These are phyloP conservation scores for Caloboletus firmus DNA, from an alignment of 1,284 basidiomycete species.

Conservation along the genomic window DNA sequence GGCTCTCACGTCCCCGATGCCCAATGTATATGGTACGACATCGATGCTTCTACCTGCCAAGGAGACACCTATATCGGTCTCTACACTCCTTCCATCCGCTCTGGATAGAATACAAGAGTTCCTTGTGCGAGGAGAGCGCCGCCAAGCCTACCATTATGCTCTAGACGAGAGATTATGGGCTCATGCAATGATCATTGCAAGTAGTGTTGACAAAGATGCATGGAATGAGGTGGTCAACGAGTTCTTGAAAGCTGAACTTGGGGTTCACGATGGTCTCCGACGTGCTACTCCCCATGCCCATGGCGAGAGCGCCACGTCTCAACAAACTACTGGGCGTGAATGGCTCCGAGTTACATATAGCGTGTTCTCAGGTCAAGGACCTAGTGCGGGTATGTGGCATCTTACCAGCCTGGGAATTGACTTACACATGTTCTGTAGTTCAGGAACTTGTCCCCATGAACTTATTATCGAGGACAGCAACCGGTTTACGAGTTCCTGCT, in stretches of 20 bases:
- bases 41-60: conserved; percentile 26
- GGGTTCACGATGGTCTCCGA: conserved; percentile 37
- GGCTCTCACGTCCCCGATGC: conserved; percentile 18
- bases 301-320: conserved; percentile 11
- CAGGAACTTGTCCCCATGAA: conserved; percentile 73
- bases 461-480: conserved; percentile 42
- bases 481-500: conserved; percentile 43
- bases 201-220: conserved; percentile 88
- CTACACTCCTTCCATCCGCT: conserved; percentile 54
- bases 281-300: conserved; percentile 15
- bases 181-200: conserved; percentile 94
- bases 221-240: conserved; percentile 91
- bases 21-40: conserved; percentile 21
- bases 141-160: conserved; percentile 86
- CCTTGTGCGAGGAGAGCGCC: conserved; percentile 81
- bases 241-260: conserved; percentile 82
- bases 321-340: conserved; percentile 56
- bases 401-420: not conserved
- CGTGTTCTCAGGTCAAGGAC: conserved; percentile 82
- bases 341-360: conserved; percentile 82
- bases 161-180: conserved; percentile 90
- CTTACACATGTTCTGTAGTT: conserved; percentile 45
- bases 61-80: conserved; percentile 49
- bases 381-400: conserved; percentile 60
- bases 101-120: conserved; percentile 81